Conservation (phyloP, 2,329 filamentous ascomycete genomes). For the Fusarium sp. region DNA sequence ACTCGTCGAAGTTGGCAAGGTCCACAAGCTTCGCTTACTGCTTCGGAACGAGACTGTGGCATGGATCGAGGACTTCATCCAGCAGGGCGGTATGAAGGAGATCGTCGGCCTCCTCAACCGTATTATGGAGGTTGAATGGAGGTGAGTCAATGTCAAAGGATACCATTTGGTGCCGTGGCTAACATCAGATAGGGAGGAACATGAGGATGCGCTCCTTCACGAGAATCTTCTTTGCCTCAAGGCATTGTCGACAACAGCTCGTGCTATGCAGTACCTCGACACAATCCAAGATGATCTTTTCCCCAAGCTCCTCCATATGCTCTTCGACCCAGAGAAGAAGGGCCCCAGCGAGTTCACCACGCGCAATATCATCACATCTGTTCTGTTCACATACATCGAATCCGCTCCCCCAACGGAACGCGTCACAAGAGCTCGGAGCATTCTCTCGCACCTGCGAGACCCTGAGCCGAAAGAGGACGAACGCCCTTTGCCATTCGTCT, state of each 20-base stretch:
- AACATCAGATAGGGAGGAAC: constrained; percentile 76
- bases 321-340: constrained; percentile 98
- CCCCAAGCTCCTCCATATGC: constrained; percentile 84
- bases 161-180: constrained; percentile 6
- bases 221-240: constrained; percentile 94
- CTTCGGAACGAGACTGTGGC: constrained; percentile 94
- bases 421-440: constrained; percentile 74
- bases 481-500: constrained; percentile 83
- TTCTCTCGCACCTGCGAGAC: constrained; percentile 84
- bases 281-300: constrained; percentile 85
- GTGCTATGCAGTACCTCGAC: constrained; percentile 83
- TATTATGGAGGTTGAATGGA: constrained; percentile 97
- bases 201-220: constrained; percentile 92
- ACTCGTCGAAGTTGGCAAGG: constrained; percentile 88
- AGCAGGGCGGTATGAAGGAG: constrained; percentile 90
- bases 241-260: constrained; percentile 89
- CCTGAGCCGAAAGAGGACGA: constrained; percentile 79
- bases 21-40: constrained; percentile 91
- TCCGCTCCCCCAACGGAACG: constrained; percentile 70
- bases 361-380: constrained; percentile 86
- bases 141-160: constrained; percentile 64
- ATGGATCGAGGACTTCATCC: constrained; percentile 94
- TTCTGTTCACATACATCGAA: constrained; percentile 89
- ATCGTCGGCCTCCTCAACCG: constrained; percentile 86
- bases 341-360: constrained; percentile 97